Conservation (phyloP, 345 rosid genomes). For the Citrus glauca region DNA sequence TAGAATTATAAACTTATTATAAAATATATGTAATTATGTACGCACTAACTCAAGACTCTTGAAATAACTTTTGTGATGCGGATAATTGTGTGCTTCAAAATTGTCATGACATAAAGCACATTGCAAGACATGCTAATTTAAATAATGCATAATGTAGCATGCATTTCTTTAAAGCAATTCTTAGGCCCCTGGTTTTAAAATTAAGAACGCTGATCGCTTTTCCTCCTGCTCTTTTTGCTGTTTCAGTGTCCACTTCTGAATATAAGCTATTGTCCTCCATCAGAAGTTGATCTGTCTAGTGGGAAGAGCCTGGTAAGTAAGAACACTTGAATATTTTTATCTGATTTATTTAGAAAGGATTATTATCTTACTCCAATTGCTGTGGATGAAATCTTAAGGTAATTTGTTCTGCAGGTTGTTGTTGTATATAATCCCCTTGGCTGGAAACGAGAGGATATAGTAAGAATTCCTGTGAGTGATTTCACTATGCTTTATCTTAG, state of each 20-base stretch:
- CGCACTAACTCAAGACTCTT: not conserved
- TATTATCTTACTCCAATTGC: slow-evolving; percentile 4
- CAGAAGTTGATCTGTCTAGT: slow-evolving; percentile 36
- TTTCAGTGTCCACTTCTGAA: slow-evolving; percentile 59
- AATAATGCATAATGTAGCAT: not conserved
- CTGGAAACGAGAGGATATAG: slow-evolving; percentile 56
- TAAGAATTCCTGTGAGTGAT: slow-evolving; percentile 55
- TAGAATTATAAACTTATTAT: not conserved
- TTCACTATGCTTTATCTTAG: not conserved
- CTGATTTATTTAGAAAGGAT: not conserved
- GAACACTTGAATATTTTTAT: not conserved
- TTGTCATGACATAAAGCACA: not conserved
- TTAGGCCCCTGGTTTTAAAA: not conserved
- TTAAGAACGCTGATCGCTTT: not conserved
- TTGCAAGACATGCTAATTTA: not conserved
- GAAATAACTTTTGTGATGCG: not conserved
- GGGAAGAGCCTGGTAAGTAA: slow-evolving; percentile 51
- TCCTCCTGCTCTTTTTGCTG: not conserved
- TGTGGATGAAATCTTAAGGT: not conserved
- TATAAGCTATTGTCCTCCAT: slow-evolving; percentile 56
- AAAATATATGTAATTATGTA: not conserved
- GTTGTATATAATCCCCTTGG: slow-evolving; percentile 64
- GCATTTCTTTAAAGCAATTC: not conserved
- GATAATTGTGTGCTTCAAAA: not conserved
- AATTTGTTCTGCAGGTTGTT: slow-evolving; percentile 36